Evolutionary conservation across 352 stramenopile genomes (phyloP), one percentile per base, ranked within the genome.

Genomic region (Globisporangium cylindrosporum): DNA sequence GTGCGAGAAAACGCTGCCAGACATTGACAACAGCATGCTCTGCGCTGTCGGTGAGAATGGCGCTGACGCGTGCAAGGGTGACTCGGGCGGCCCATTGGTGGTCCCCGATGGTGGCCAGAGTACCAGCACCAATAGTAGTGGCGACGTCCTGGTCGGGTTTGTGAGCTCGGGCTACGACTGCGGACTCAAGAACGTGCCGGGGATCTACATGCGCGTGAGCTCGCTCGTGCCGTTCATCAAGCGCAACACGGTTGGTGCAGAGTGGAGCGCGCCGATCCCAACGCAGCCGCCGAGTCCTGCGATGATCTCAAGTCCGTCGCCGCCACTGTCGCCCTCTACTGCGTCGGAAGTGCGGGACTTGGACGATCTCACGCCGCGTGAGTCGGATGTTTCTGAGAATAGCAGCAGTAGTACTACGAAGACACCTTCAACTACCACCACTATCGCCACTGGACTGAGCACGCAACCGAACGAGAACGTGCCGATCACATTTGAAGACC

Each of bases 81-180:
- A 82, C 68, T 82, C 75, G n/a, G 75, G 75, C 10, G 69, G 75
- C 12, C 75, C 75, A 2, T 57, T 82, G 7, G 73, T 82, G 32
- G 36, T 79, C 7, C 32, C 64, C 46, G 8, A 64, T n/a, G 41
- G 41, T n/a, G 41, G 41, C 38, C 20, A 18, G 41, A 49, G 41
- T 22, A 43, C 36, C 3, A 49, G 38, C 38, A 46, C 10, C 15
- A 48, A 14, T 15, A 24, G 38, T 1, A 53, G 58, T 20, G 25
- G 62, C 2, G 73, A 80, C 14, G 36, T 25, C 2, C 71, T 82
- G 32, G 67, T 76, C 12, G 75, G 75, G 20, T 46, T 82, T 38
- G 75, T 82, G 41, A 82, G 75, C 60, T 66, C 70, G 1, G 77
- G 77, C 9, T 76, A 79, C 58, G 75, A 71, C 46, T 84, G 77